Evolutionary conservation across 352 stramenopile genomes (phyloP), one percentile per base, ranked within the genome.

Genomic region (Phytophthora cactorum): DNA sequence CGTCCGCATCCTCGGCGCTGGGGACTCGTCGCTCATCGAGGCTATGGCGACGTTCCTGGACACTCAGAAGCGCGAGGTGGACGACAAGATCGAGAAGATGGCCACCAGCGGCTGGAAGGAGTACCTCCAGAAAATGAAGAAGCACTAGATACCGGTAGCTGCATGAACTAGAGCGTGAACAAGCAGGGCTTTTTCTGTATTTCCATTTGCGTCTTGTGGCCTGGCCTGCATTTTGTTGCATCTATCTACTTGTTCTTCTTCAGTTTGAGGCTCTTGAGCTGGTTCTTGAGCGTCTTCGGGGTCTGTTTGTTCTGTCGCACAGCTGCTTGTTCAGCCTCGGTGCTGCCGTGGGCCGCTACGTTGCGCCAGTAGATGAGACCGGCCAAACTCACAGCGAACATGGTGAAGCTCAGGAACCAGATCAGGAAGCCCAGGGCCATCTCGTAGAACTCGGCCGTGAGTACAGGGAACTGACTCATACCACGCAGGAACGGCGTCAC

Each of bases 41-140:
- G 87, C 91, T 43, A 99, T 99, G 95, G 83, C 89, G 52, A 82
- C 77, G 25, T 99, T 98, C 82, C 82, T 99, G 70, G 70, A 90
- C 27, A 84, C 85, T 49, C 95, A 98, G 82, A 97, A 96, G 60
- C 68, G 89, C 9, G 90, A 97, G 58, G 97, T 99, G 15, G 84
- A 98, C 66, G 86, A 69, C 25, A 98, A 98, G 81, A 98, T 97
- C 58, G 80, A 93, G 29, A 84, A 68, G 28, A 89, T 99, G 74
- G 78, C 87, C 22, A 75, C 89, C 29, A 51, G 91, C 14, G 97
- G 97, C 44, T 98, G 89, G 87, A 93, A 97, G 68, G 77, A 83
- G 55, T 99, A 98, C 75, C 84, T 99, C 14, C 66, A 75, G 46
- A 75, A 75, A 59, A 88, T 91, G 77, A 79, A 85, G 61, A 54